Base-by-base conservation (phyloP, 2,329 filamentous ascomycete genomes). In the Celoporthe dispersa region DNA sequence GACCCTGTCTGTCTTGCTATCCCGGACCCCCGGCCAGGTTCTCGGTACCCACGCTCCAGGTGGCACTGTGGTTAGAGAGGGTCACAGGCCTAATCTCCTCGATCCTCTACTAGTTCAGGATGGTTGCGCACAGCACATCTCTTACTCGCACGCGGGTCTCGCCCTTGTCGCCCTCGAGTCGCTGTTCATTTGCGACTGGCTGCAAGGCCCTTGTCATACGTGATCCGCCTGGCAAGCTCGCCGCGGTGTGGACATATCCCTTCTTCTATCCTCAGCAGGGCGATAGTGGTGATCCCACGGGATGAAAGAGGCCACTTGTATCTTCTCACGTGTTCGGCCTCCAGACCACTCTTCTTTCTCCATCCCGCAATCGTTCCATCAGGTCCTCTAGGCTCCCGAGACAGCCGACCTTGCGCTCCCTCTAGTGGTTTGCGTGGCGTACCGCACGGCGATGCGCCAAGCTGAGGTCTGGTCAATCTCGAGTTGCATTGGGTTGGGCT, bases 21-120 rank as follows among this genome's bases (percentile, higher is more conserved):
- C 60, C 68, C 48, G 51, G 64, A 48, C 44, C 57, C 70, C 68
- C 57, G 68, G 70, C 68, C 57, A 63, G 66, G 48, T 70, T 64
- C 66, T 67, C 57, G 44, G 63, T 62, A 66, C 66, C 68, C 62
- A 62, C 65, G 48, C 62, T 64, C 66, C 61, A 68, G 63, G 61
- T 65, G 44, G n/a, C n/a, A 63, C 39, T 39, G 19, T 68, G 62
- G 31, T 44, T 9, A 22, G 44, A 48, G 44, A 37, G 66, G 55
- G 67, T 71, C 53, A 64, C 68, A 66, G 60, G 57, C 51, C 62
- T 65, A 70, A 71, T 71, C 53, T 71, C 68, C 65, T 66, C 25
- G 35, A 37, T 37, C 33, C 61, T 53, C 41, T 48, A 39, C 44
- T 51, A 31, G 55, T 60, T 59, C 39, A 60, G 69, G 33, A 41